Evolutionary conservation across 202 grass and related monocot species (phyloP), one percentile per base, ranked within the genome.

Genomic region (Setaria italica): DNA sequence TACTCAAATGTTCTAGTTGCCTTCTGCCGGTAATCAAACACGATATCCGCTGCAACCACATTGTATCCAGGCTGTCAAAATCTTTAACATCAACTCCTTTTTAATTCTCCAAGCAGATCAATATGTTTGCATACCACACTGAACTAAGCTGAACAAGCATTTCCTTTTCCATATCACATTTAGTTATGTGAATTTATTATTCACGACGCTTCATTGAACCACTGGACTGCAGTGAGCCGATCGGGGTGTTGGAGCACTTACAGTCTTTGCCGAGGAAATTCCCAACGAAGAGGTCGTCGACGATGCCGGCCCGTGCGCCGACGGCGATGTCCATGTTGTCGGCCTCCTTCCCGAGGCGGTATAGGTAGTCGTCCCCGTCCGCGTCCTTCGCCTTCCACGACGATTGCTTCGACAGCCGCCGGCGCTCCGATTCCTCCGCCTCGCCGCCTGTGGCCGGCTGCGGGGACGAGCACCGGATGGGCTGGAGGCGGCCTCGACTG

Each of bases 1-100:
- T 99, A 92, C 70, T 94, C 78, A 29, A 99, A 99, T 73, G 94
- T 94, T 74, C 93, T 91, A 0, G 96, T 99, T 49, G 80, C 93
- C 87, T 99, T 95, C 82, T 99, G 96, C 6, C 96, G 71, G 85
- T 99, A 99, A 78, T 99, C 91, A 5, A 99, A 99, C 46, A 99
- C 93, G 3, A 99, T 95, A 84, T 99, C 96, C 64, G 93, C 94
- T 97, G 77, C 76, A 87, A 62, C 20, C 72, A 87, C 62, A 85
- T 82, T 32, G 5, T 67, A 89, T 34, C 11, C 48, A 79, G 20
- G 42, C 33, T 51, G 45, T 79, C 15, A 79, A 67, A 54, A 79
- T 53, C 9, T 19, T 10, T 17, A 39, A 41, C 6, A 41, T 25
- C 11, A 16, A 20, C 35, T 2, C 14, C 4, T 86, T 50, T 11